These are phyloP conservation scores for Plasmodium relictum DNA, from an alignment of 169 alveolate species.

Conservation along the genomic window DNA sequence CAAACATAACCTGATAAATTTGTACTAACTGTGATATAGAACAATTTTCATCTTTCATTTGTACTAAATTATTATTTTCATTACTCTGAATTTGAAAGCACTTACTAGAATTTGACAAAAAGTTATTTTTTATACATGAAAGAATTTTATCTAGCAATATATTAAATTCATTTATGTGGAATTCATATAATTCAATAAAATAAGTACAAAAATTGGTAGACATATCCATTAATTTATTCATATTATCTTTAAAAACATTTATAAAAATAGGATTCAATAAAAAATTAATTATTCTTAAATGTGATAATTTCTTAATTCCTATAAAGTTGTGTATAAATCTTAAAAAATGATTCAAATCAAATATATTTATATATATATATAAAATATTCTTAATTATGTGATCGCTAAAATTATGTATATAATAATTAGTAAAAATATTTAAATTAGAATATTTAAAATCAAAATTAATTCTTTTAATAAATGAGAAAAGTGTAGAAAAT, in stretches of 20 bases:
- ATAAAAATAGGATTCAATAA: constrained; percentile 15
- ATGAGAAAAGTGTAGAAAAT: constrained; percentile 32
- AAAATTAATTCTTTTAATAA: background rate
- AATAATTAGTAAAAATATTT: background rate
- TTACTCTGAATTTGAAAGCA: background rate
- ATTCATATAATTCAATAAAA: constrained; percentile 18
- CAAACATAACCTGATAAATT: background rate
- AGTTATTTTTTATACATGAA: constrained; percentile 2
- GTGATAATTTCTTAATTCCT: background rate
- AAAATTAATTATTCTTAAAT: constrained; percentile 12
- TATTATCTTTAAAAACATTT: constrained; percentile 5
- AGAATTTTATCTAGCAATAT: background rate
- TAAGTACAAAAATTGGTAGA: background rate
- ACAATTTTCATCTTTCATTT: background rate
- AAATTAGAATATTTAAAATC: background rate
- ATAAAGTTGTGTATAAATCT: constrained; percentile 16
- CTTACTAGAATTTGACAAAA: background rate
- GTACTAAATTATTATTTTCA: background rate
- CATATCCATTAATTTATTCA: constrained; percentile 33
- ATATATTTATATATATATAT: constrained; percentile 20
- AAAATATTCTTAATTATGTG: constrained; percentile 13
- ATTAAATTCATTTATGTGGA: background rate
- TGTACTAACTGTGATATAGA: background rate
- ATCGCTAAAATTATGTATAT: constrained; percentile 1
- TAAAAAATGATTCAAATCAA: constrained; percentile 1